Conservation (phyloP, 805 yeast genomes). For the Candida endomychidarum region DNA sequence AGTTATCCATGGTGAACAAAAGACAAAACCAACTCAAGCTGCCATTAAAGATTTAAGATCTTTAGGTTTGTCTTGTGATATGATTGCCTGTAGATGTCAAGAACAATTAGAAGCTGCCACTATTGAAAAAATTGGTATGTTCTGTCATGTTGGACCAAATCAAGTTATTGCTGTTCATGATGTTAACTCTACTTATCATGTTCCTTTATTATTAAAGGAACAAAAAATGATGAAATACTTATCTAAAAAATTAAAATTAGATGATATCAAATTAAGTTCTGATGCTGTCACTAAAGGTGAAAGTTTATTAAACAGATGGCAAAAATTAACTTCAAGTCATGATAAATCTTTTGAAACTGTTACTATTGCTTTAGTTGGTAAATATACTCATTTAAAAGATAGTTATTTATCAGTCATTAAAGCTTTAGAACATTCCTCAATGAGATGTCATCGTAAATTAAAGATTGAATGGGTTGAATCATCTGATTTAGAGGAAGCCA, state of each 20-base stretch:
- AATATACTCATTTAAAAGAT: constrained; percentile 93
- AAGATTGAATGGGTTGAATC: constrained; percentile 97
- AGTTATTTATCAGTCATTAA: constrained; percentile 93
- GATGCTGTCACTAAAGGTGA: constrained; percentile 67
- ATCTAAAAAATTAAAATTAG: constrained; percentile 63
- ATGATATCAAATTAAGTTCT: constrained; percentile 33
- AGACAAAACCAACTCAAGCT: constrained; percentile 99
- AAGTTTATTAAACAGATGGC: constrained; percentile 74
- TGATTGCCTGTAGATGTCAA: constrained; percentile 97
- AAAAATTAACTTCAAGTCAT: constrained; percentile 68
- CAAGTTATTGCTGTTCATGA: constrained; percentile 97
- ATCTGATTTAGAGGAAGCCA: constrained; percentile 76
- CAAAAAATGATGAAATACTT: constrained; percentile 81
- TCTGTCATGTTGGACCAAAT: constrained; percentile 97
- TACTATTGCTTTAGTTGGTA: constrained; percentile 95
- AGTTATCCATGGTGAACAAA: constrained; percentile 97
- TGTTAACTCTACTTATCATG: constrained; percentile 95
- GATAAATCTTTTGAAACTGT: constrained; percentile 85
- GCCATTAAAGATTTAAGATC: constrained; percentile 97
- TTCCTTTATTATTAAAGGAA: constrained; percentile 85
- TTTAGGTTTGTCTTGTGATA: constrained; percentile 90
- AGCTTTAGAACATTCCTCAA: constrained; percentile 91
- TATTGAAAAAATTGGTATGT: constrained; percentile 96
- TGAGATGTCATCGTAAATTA: constrained; percentile 81
- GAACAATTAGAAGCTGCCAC: constrained; percentile 78